Evolutionary conservation across 805 yeast species (phyloP), one percentile per base, ranked within the genome.

Genomic region (Ogataea nitratoaversa): DNA sequence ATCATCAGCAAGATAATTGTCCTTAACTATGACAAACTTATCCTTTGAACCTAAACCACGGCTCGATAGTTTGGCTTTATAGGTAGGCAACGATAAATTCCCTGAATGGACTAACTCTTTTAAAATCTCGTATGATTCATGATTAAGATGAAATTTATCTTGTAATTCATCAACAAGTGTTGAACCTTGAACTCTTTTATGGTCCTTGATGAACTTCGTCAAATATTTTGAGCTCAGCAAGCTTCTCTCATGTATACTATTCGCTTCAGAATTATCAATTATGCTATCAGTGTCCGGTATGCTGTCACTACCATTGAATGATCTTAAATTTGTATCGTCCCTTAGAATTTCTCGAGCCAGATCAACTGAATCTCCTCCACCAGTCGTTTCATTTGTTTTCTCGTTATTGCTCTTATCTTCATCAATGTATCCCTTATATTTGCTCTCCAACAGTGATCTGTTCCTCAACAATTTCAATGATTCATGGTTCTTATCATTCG

Each of bases 401-500:
- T 11, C 25, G 25, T 22, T 22, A 8, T 22, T 41, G 5, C 17
- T 32, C 16, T 22, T 23, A 23, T 44, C 44, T 31, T 29, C 47
- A 39, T 29, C 41, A 29, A 36, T 38, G 41, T 32, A 48, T 25
- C 14, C 46, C 42, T 33, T 43, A 30, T 52, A 52, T 31, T 48
- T 42, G 11, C 41, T 39, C 36, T 57, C 62, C 14, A 53, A 36
- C 7, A 34, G 33, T 16, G 43, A 43, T 18, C 63, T 42, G 38
- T 57, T 55, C 22, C 43, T 44, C 17, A 58, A 39, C 30, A 57
- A 38, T 17, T 42, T 45, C 17, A 58, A 36, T 2, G 60, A 53
- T 34, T 43, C 51, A 37, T 57, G 57, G 30, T 51, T 38, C 19
- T 38, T 40, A 36, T 50, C 43, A 7, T 29, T 27, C 5, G 18